phyloP scores from a whole-genome alignment of 805 yeast species.

The Saccharomycopsis selenospora region DNA sequence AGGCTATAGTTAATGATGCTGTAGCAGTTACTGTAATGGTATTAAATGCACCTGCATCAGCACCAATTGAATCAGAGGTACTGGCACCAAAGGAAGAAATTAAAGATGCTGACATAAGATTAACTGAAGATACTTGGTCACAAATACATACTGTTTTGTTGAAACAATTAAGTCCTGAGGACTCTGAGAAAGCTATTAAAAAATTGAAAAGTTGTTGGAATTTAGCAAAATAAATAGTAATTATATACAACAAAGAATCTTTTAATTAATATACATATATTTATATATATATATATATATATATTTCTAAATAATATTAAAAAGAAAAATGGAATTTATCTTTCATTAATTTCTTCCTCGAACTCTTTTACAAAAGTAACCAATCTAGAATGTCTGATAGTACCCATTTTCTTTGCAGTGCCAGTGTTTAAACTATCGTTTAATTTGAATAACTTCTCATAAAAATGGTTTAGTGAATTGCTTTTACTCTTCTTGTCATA shows the following conservation, averaged over 20 bases:
- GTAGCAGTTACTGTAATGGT: slow-evolving; percentile 16
- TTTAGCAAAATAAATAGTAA: slow-evolving; percentile 3
- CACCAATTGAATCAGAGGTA: neutral
- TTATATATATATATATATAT: slow-evolving; percentile 1
- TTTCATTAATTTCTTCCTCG: slow-evolving; percentile 15
- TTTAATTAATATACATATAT: neutral
- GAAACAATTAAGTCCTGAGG: slow-evolving; percentile 7
- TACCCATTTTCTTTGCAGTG: slow-evolving; percentile 22
- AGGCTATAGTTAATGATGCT: slow-evolving; percentile 2
- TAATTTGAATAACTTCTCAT: slow-evolving; percentile 28
- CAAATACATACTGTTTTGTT: slow-evolving; percentile 5
- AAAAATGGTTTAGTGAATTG: slow-evolving; percentile 27
- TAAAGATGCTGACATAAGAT: neutral
- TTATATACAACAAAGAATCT: no score
- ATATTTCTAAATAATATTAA: neutral
- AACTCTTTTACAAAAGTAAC: slow-evolving; percentile 20
- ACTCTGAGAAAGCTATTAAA: slow-evolving; percentile 7
- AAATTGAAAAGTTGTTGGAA: slow-evolving; percentile 19
- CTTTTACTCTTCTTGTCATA: slow-evolving; percentile 6
- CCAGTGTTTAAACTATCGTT: slow-evolving; percentile 27
- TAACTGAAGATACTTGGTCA: slow-evolving; percentile 10
- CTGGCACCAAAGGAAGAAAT: neutral
- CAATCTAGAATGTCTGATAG: slow-evolving; percentile 24
- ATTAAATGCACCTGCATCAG: neutral
- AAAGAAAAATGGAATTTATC: neutral